Evolutionary conservation across 768 basidiomycete species (phyloP).

Genomic region (Mycena filopes): DNA sequence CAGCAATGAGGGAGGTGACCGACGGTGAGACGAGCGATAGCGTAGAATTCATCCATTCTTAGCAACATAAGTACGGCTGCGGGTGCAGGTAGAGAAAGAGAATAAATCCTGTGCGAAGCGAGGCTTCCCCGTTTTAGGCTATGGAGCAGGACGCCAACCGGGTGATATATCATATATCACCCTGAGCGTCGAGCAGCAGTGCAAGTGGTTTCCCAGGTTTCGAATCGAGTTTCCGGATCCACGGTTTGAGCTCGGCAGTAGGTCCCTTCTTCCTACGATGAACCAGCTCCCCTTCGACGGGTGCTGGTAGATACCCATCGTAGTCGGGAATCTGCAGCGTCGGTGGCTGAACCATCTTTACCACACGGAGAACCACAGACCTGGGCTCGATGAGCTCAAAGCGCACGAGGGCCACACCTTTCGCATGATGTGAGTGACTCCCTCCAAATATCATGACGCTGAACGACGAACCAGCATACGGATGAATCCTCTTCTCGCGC

Average conservation of each 20-base stretch:
- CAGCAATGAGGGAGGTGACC: no score
- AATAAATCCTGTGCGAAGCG: no score
- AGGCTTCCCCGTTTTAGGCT: no score
- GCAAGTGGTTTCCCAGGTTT: not conserved
- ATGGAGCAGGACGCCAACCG: no score
- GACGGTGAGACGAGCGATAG: no score
- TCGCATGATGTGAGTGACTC: not conserved
- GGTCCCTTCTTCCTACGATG: not conserved
- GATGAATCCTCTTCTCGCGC: not conserved
- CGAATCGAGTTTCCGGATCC: conserved; percentile 8
- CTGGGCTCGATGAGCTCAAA: conserved; percentile 17
- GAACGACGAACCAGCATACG: conserved; percentile 14
- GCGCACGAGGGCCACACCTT: conserved; percentile 27
- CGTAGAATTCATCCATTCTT: no score
- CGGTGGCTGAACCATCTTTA: conserved; percentile 27
- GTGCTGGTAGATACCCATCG: conserved; percentile 23
- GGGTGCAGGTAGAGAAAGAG: no score
- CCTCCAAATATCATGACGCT: not conserved
- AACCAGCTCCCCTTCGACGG: conserved; percentile 27
- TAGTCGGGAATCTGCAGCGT: conserved; percentile 6
- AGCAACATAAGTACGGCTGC: no score
- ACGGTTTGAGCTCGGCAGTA: not conserved
- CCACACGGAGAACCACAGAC: conserved; percentile 15
- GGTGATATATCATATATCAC: not conserved
- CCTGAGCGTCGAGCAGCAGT: conserved; percentile 7